These are phyloP conservation scores for Blastobotrys buckinghamii DNA, from an alignment of 1,139 yeast species.

Conservation along the genomic window DNA sequence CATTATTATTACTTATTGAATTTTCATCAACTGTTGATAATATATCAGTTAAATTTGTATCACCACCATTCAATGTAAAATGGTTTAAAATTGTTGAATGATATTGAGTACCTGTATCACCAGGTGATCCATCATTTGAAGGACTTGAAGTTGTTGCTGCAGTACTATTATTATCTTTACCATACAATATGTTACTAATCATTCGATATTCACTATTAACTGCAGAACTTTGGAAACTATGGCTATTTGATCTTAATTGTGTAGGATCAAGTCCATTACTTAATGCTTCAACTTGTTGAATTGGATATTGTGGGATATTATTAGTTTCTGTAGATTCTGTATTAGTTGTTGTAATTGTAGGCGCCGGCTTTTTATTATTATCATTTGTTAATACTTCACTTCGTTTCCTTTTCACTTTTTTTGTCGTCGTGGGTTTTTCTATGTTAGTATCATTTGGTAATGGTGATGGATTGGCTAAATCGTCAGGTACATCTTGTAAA, in stretches of 20 bases:
- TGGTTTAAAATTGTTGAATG: constrained; percentile 15
- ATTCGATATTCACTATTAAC: constrained; percentile 77
- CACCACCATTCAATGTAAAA: constrained; percentile 15
- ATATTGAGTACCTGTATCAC: constrained; percentile 12
- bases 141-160: constrained; percentile 20
- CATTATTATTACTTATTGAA: not conserved
- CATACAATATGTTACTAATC: constrained; percentile 59
- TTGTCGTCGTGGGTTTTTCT: not conserved
- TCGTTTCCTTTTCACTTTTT: not conserved
- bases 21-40: constrained; percentile 19
- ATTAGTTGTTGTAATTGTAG: not conserved
- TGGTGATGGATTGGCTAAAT: constrained; percentile 4
- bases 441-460: not conserved
- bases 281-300: constrained; percentile 2
- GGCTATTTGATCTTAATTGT: not conserved
- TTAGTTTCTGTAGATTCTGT: not conserved
- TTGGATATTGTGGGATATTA: not conserved
- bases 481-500: constrained; percentile 35
- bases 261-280: constrained; percentile 1
- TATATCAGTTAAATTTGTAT: constrained; percentile 21
- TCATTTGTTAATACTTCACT: not conserved
- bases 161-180: constrained; percentile 5
- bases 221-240: constrained; percentile 57
- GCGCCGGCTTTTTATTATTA: not conserved
- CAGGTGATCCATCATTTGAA: constrained; percentile 24